A percentile compares a stretch with the other conserved stretches of the same genome.
These are phyloP conservation scores for Clonostachys chloroleuca DNA, from an alignment of 2,329 filamentous ascomycete genomes.

Conservation along the genomic window DNA sequence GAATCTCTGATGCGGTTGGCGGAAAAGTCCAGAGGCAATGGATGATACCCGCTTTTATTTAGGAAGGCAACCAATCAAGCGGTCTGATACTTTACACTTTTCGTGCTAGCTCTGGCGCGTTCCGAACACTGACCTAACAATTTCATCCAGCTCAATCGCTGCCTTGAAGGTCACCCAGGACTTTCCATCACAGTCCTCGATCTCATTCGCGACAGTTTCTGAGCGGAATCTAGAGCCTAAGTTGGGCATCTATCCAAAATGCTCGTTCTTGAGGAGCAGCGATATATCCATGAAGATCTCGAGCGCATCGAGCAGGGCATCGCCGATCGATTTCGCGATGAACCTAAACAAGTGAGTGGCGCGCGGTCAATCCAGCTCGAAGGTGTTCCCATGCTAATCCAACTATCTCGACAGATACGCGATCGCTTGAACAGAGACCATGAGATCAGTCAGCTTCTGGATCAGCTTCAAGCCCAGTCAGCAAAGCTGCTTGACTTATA, in stretches of 20 bases:
- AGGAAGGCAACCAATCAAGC: too few relatives aligned
- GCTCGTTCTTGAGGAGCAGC: slow-evolving; percentile 90
- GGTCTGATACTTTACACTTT: too few relatives aligned
- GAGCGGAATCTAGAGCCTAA: not conserved
- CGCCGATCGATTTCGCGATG: slow-evolving; percentile 81
- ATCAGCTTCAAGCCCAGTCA: slow-evolving; percentile 85
- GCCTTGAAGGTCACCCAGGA: not conserved
- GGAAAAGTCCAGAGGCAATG: too few relatives aligned
- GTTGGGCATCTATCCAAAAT: slow-evolving; percentile 35
- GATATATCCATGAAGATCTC: slow-evolving; percentile 91
- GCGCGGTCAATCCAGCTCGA: slow-evolving; percentile 1
- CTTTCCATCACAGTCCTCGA: not conserved
- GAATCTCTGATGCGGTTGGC: too few relatives aligned
- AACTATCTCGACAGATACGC: slow-evolving; percentile 58
- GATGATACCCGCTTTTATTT: too few relatives aligned
- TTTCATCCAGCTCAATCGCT: not conserved
- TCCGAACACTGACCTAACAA: too few relatives aligned
- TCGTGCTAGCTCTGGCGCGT: too few relatives aligned
- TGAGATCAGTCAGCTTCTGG: slow-evolving; percentile 80
- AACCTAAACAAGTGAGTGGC: slow-evolving; percentile 74
- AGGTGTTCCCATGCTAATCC: slow-evolving; percentile 9
- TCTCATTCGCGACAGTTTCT: too few relatives aligned
- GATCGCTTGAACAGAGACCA: slow-evolving; percentile 89
- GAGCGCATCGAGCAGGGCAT: slow-evolving; percentile 94
- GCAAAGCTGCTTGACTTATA: slow-evolving; percentile 78